Evolutionary conservation across 352 stramenopile genomes (phyloP).

Genomic region (Pythium dissimile): DNA sequence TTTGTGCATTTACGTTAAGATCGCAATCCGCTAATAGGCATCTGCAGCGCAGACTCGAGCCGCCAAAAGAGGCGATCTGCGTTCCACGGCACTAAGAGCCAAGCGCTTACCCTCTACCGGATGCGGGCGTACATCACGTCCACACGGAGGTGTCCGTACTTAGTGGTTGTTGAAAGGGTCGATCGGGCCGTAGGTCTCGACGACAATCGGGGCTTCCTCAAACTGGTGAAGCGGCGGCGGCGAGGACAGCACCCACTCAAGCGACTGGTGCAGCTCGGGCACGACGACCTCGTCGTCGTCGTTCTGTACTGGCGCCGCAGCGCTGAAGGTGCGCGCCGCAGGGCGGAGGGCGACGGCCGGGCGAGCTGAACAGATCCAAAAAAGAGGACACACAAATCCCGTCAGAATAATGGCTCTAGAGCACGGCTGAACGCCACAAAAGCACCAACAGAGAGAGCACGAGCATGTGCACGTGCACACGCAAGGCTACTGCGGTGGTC

Average conservation of each 20-base stretch:
- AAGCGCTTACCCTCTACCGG: conserved; percentile 3
- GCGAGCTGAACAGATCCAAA: conserved; percentile 34
- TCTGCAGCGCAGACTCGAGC: too few species aligned
- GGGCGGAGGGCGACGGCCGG: conserved; percentile 45
- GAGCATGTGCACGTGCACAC: neutral
- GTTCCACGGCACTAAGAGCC: too few species aligned
- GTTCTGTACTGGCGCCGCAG: conserved; percentile 40
- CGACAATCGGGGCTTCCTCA: conserved; percentile 82
- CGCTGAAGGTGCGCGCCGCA: conserved; percentile 52
- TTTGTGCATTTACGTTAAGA: conserved; percentile 32
- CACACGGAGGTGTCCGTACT: conserved; percentile 19
- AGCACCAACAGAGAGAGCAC: neutral
- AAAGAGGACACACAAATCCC: neutral
- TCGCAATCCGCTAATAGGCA: conserved; percentile 9
- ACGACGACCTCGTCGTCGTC: conserved; percentile 80
- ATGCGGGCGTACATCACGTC: conserved; percentile 1
- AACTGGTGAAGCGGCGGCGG: conserved; percentile 89
- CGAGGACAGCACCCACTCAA: conserved; percentile 84
- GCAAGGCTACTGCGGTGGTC: too few species aligned
- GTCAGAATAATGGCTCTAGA: conserved; percentile 8
- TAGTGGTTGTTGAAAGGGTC: conserved; percentile 83
- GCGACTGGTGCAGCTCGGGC: conserved; percentile 72
- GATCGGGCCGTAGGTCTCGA: conserved; percentile 84
- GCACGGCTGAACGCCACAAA: neutral
- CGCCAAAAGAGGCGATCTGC: neutral